Evolutionary conservation across 495 filamentous ascomycete species (phyloP).

Genomic region (Talaromyces thailandensis): DNA sequence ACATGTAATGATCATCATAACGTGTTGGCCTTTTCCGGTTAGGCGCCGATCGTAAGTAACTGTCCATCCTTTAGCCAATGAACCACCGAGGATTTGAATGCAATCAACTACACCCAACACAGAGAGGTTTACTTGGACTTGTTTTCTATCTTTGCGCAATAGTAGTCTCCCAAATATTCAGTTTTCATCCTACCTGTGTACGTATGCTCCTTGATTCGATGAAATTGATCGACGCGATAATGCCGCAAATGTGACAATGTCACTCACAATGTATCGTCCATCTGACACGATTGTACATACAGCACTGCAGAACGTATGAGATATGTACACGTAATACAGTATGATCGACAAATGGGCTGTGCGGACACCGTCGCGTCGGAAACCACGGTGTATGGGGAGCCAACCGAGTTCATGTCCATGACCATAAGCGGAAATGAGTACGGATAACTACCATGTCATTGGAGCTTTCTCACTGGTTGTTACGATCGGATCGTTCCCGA

Average conservation of each 20-base stretch:
- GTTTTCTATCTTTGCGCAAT: background rate
- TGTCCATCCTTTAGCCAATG: background rate
- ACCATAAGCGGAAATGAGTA: background rate
- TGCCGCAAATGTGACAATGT: background rate
- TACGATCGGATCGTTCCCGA: background rate
- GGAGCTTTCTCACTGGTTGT: background rate
- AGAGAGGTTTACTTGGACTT: background rate
- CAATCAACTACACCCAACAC: background rate
- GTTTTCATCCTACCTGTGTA: background rate
- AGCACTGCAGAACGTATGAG: background rate
- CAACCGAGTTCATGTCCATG: background rate
- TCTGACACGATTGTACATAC: background rate
- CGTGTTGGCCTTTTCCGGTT: background rate
- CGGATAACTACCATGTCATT: background rate
- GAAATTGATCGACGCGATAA: background rate
- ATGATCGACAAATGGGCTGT: background rate
- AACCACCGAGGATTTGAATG: background rate
- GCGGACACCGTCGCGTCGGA: background rate
- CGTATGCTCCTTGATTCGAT: background rate
- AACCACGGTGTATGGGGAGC: background rate
- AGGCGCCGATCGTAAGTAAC: background rate
- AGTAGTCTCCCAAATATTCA: background rate
- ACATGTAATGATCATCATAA: background rate
- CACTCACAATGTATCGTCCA: background rate
- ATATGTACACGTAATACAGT: background rate